Evolutionary conservation across 768 basidiomycete genomes (phyloP).

Genomic region (Termitomyces sp.): DNA sequence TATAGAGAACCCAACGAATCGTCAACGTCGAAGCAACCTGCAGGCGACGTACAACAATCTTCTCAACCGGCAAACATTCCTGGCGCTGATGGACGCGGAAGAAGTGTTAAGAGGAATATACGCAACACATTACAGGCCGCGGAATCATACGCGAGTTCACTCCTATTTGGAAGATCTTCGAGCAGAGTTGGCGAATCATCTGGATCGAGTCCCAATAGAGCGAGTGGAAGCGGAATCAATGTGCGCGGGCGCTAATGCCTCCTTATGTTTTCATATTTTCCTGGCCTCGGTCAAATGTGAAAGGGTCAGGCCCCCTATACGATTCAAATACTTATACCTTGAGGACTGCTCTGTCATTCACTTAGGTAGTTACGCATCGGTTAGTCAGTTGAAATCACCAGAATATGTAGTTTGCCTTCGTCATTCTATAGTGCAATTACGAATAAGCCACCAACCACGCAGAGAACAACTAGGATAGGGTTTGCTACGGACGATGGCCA

Average conservation of each 20-base stretch:
- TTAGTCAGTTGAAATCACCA: neutral
- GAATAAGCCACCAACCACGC: neutral
- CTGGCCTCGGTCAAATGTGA: neutral
- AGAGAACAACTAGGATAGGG: neutral
- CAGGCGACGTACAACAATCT: conserved; percentile 38
- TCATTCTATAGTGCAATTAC: neutral
- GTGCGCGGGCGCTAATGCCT: conserved; percentile 7
- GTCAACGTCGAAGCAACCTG: conserved; percentile 23
- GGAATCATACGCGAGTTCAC: conserved; percentile 61
- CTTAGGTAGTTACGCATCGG: neutral
- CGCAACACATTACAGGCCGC: conserved; percentile 66
- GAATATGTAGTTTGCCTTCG: neutral
- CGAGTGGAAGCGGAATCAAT: conserved; percentile 6
- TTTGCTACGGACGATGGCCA: neutral
- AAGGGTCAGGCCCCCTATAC: neutral
- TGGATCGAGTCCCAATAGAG: conserved; percentile 9
- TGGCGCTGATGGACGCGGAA: conserved; percentile 41
- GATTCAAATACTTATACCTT: neutral
- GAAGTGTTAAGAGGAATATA: conserved; percentile 60
- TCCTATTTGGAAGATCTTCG: conserved; percentile 56
- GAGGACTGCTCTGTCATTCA: neutral
- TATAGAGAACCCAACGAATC: conserved; percentile 36
- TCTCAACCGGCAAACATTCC: conserved; percentile 15
- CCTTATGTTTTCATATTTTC: neutral
- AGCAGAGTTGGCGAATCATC: conserved; percentile 15